Percentiles rank a stretch among this genome's conserved stretches.
These are phyloP conservation scores for Phoma sp. DNA, from an alignment of 2,329 filamentous ascomycete genomes.

Conservation along the genomic window DNA sequence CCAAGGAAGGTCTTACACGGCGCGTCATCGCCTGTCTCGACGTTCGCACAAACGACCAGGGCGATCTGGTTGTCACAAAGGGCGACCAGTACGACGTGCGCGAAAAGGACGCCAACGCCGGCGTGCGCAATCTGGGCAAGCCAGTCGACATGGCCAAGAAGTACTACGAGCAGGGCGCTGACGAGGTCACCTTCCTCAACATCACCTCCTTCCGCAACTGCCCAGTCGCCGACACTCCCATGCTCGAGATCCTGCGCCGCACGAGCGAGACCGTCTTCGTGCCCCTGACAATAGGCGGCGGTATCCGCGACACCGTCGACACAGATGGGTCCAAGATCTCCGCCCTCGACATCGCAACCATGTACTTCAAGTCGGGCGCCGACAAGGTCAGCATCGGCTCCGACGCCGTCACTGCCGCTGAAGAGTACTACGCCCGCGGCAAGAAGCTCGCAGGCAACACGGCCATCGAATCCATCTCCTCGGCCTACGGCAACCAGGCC, in stretches of 20 bases:
- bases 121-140: constrained; percentile 93
- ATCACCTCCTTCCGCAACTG: constrained; percentile 98
- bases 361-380: constrained; percentile 97
- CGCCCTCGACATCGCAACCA: constrained; percentile 88
- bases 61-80: constrained; percentile 96
- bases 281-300: constrained; percentile 91
- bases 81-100: constrained; percentile 98
- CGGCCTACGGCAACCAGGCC: constrained; percentile 93
- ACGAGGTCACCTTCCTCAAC: constrained; percentile 97
- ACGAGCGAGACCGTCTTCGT: constrained; percentile 94
- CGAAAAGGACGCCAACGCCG: constrained; percentile 72
- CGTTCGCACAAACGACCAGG: constrained; percentile 90
- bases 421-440: constrained; percentile 81
- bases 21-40: constrained; percentile 96
- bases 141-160: constrained; percentile 91
- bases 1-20: constrained; percentile 78
- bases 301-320: constrained; percentile 91
- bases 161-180: constrained; percentile 96
- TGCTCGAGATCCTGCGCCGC: constrained; percentile 89
- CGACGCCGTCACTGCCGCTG: constrained; percentile 90
- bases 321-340: constrained; percentile 85
- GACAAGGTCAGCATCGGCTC: constrained; percentile 98
- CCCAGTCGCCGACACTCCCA: constrained; percentile 87
- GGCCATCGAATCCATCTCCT: constrained; percentile 93
- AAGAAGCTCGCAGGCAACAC: constrained; percentile 77